Base-by-base conservation (phyloP, 345 rosid species). In the Gossypium mustelinum region DNA sequence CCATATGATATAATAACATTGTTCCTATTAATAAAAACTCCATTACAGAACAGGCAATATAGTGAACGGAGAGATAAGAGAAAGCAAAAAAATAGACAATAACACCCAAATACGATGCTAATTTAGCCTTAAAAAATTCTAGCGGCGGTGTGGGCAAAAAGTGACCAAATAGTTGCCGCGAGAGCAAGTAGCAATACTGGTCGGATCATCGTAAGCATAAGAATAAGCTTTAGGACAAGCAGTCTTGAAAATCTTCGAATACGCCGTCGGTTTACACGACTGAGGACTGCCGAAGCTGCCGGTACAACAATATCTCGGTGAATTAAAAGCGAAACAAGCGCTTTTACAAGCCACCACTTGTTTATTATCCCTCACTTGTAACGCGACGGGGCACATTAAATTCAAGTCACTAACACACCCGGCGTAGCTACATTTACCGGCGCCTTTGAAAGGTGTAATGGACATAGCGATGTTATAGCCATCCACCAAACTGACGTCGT, bases 211-310 rank as follows among this genome's bases (percentile, higher is more conserved):
- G 41, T 87, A 93, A 0, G 99, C 99, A 50, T 95, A 95, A 1
- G 98, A 91, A 67, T 95, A 95, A 0, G 99, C 98, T 76, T 75
- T 93, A 0, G 99, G 99, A 45, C 99, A 95, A 61, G 99, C 99
- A 0, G 87, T 73, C 90, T 95, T 95, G 77, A 95, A 95, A 25
- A 93, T 86, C 87, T 65, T 88, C 3, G 99, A 95, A 78, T 95
- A 95, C 0, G 94, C 92, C 0, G 99, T 93, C 4, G 98, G 99
- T 77, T 93, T 91, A 81, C 99, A 93, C 0, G 98, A 47, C 59
- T 83, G 84, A 0, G 98, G 97, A 63, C 66, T 87, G 51, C 96
- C 97, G 24, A 81, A 95, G 56, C 72, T 84, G 14, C 98, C 99
- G 1, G 99, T 95, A 41, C 99, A 93, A 81, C 98, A 95, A 58